Percentiles rank a stretch among this genome's conserved stretches.
These are phyloP conservation scores for Fusarium mexicanum DNA, from an alignment of 2,329 filamentous ascomycete species.

Conservation along the genomic window DNA sequence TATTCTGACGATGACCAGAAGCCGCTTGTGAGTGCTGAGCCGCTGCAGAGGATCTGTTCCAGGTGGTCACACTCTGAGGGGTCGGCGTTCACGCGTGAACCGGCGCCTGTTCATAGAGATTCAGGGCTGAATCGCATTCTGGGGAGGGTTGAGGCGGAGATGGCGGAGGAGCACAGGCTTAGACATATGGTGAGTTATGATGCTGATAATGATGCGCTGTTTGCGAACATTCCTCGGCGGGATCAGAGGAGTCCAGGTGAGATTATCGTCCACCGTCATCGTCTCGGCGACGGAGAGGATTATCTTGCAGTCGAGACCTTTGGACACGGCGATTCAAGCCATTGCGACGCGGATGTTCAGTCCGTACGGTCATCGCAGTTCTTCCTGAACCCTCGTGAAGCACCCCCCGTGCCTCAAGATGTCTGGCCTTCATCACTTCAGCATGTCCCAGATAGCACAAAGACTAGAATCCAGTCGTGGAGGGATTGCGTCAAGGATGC, in stretches of 20 bases:
- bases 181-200: slow-evolving; percentile 24
- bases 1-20: not conserved
- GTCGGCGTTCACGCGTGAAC: not conserved
- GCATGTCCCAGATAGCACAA: not conserved
- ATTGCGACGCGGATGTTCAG: not conserved
- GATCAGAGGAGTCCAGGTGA: slow-evolving; percentile 16
- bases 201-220: slow-evolving; percentile 26
- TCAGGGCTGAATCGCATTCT: not conserved
- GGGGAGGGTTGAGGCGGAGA: not conserved
- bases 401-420: not conserved
- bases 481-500: not conserved
- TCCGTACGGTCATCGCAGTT: not conserved
- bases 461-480: slow-evolving; percentile 4
- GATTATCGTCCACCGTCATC: slow-evolving; percentile 15
- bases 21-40: not conserved
- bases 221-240: slow-evolving; percentile 23
- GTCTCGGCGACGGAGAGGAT: not conserved
- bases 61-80: slow-evolving; percentile 13
- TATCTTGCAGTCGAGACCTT: not conserved
- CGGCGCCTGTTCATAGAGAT: not conserved
- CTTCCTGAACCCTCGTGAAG: not conserved
- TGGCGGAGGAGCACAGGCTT: not conserved
- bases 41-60: not conserved
- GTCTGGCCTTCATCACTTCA: not conserved
- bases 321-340: not conserved